Evolutionary conservation across 106 monocot species (phyloP).

Genomic region (Dendrobium chrysotoxum): DNA sequence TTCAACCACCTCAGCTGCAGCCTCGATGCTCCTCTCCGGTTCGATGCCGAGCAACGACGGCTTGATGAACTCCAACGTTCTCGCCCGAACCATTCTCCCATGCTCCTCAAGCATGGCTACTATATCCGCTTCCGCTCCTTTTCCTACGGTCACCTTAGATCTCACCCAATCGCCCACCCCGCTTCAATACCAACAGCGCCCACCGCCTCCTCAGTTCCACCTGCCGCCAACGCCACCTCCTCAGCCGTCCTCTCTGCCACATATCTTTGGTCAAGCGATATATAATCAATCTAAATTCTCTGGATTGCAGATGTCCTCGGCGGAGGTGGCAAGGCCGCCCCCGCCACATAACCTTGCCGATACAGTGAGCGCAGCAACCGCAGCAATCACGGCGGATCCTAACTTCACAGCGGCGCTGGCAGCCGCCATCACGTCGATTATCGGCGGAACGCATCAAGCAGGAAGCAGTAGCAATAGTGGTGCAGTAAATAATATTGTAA

Average conservation of each 20-base stretch:
- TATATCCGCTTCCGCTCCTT: conserved; percentile 77
- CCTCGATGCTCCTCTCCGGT: conserved; percentile 64
- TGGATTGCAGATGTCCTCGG: conserved; percentile 26
- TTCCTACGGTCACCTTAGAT: conserved; percentile 71
- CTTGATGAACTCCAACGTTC: conserved; percentile 40
- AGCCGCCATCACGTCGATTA: conserved; percentile 14
- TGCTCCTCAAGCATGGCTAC: conserved; percentile 70
- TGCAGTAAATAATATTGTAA: not conserved
- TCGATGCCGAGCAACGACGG: conserved; percentile 55
- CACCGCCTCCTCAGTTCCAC: conserved; percentile 9
- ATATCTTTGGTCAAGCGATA: conserved; percentile 34
- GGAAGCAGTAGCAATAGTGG: not conserved
- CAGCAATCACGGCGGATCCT: conserved; percentile 18
- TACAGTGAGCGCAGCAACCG: conserved; percentile 16
- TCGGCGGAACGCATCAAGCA: conserved; percentile 7
- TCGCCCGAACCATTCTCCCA: conserved; percentile 45
- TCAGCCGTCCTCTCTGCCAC: conserved; percentile 10
- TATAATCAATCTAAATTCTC: conserved; percentile 52
- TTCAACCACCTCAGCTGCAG: conserved; percentile 57
- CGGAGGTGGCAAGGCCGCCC: not conserved
- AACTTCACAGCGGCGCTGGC: conserved; percentile 19
- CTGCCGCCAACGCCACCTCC: not conserved
- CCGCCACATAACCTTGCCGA: not conserved
- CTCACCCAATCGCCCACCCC: conserved; percentile 41
- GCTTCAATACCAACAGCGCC: conserved; percentile 18